Evolutionary conservation across 345 rosid genomes (phyloP).

Genomic region (Eucalyptus polyanthemos): DNA sequence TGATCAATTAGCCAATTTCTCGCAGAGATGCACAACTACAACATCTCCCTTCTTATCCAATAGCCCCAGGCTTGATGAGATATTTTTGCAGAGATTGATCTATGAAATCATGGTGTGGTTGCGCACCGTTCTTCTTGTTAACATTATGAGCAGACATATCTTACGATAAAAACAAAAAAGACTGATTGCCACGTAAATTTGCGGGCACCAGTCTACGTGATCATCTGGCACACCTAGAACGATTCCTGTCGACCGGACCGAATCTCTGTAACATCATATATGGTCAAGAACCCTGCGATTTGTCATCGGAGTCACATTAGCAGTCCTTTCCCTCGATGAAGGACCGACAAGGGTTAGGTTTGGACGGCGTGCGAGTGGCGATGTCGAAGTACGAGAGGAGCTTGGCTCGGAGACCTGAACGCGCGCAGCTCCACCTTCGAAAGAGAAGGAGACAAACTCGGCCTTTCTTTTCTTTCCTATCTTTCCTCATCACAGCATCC

Average conservation of each 20-base stretch:
- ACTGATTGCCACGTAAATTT: background rate
- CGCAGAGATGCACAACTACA: background rate
- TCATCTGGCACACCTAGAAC: background rate
- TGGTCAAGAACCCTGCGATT: background rate
- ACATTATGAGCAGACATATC: background rate
- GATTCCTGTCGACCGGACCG: background rate
- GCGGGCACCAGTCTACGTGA: background rate
- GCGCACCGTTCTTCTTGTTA: background rate
- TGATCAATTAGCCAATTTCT: background rate
- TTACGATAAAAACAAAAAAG: background rate
- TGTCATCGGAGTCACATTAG: background rate
- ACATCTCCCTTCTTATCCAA: background rate
- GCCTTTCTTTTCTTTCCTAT: background rate
- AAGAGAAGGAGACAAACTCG: background rate
- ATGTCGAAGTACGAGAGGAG: background rate
- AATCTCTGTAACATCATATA: background rate
- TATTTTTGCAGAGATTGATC: background rate
- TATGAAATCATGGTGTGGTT: background rate
- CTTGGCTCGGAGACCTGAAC: background rate
- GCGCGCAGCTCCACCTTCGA: background rate
- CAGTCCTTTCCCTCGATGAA: background rate
- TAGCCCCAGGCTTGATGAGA: background rate
- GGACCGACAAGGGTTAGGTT: background rate
- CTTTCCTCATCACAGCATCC: background rate
- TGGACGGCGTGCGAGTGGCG: background rate